Base-by-base conservation (phyloP, 179 eudicot genomes). In the Gypsophila paniculata region DNA sequence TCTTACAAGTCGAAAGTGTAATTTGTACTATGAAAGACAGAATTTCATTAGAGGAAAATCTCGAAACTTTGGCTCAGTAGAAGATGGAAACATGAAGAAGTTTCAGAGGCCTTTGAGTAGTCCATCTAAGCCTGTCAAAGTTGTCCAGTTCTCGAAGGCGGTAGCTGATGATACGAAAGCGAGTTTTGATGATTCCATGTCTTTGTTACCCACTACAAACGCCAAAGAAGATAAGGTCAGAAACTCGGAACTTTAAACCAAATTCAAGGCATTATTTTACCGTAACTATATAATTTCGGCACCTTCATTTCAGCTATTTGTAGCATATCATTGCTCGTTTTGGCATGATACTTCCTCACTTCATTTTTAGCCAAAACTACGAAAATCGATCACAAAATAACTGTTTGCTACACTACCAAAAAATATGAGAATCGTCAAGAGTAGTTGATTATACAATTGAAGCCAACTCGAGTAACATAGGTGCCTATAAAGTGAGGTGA, bases 91-190 rank as follows among this genome's bases (percentile, higher is more conserved):
- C 22, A 22, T 11, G 29, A 51, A 11, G 52, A 54, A 36, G 5
- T 55, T 60, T 91, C 82, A 91, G 66, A 94, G 96, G 66, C 99
- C 99, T 76, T 91, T 94, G 36, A 94, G 94, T 75, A 85, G 82
- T 38, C 80, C 97, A 54, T 60, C 75, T 19, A 91, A 74, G 44
- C 99, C 99, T 49, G 92, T 79, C 36, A 94, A 77, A 44, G 83
- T 60, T 11, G 92, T 87, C 99, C 99, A 94, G 75, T 90, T 91
- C 88, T 94, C 99, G 4, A 94, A 82, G 6, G 99, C 96, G 51
- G 68, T 81, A 19, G 99, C 99, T 13, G 96, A 91, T 18, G 89
- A 81, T 74, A 89, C 91, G 65, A 91, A 94, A 5, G 99, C 97
- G 36, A 79, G 68, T 76, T 87, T 94, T 5, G 97, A 83, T 17